A percentile compares a stretch with the other conserved stretches of the same genome.
Evolutionary conservation across 306 rosid genomes (phyloP).

Genomic region (Abrus precatorius): DNA sequence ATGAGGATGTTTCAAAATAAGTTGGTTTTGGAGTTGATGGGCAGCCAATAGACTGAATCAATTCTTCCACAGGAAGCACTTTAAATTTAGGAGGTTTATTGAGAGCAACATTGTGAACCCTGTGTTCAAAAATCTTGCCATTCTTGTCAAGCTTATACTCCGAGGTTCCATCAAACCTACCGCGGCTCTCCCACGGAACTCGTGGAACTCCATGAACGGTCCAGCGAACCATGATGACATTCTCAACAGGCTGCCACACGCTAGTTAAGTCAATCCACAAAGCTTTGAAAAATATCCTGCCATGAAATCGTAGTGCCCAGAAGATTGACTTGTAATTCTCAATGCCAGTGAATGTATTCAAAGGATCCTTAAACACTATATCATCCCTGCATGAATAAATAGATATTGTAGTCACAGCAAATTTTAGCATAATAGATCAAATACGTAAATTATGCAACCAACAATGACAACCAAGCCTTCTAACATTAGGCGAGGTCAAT

Average conservation of each 20-base stretch:
- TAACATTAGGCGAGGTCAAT: too few relatives aligned
- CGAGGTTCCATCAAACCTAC: conserved; percentile 21
- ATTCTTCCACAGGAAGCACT: background rate
- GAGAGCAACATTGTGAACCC: background rate
- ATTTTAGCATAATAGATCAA: background rate
- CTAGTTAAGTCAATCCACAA: conserved; percentile 4
- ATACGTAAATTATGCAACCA: too few relatives aligned
- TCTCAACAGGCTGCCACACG: conserved; percentile 5
- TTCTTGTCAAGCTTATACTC: conserved; percentile 3
- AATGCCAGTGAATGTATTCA: conserved; percentile 22
- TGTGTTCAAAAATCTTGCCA: conserved; percentile 16
- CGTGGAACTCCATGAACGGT: conserved; percentile 32
- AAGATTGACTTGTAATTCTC: conserved; percentile 14
- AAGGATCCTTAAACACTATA: conserved; percentile 8
- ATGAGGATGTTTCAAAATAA: conserved; percentile 13
- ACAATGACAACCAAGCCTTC: too few relatives aligned
- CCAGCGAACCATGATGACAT: conserved; percentile 25
- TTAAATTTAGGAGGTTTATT: background rate
- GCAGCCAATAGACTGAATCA: background rate
- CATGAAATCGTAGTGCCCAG: conserved; percentile 16
- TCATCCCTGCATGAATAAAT: conserved; percentile 14
- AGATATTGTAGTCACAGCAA: background rate
- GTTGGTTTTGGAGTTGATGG: conserved; percentile 24
- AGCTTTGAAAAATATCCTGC: conserved; percentile 32
- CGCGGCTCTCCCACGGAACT: background rate